phyloP scores from a whole-genome alignment of 768 basidiomycete species.

The Lactarius tabidus region DNA sequence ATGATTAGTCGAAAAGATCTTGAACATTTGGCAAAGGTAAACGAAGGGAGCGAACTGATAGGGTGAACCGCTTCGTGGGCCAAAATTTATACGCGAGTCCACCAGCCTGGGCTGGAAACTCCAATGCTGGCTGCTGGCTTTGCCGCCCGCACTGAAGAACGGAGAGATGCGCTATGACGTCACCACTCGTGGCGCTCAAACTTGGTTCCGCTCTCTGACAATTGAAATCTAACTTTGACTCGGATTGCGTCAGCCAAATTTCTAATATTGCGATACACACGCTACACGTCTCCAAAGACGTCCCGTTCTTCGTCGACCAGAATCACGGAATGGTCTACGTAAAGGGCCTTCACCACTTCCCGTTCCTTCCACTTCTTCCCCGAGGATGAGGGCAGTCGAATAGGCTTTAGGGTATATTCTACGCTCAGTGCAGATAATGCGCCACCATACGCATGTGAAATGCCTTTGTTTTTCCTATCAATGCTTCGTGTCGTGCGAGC shows the following conservation, averaged over 20 bases:
- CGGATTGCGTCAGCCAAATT: not conserved
- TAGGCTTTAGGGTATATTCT: conserved; percentile 74
- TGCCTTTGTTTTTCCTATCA: conserved; percentile 48
- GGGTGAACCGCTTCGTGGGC: not conserved
- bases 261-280: not conserved
- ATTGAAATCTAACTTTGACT: not conserved
- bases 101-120: too few species aligned
- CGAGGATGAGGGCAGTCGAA: conserved; percentile 31
- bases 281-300: conserved; percentile 18
- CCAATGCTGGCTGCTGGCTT: not conserved
- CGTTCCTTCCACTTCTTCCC: conserved; percentile 52
- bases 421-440: conserved; percentile 85
- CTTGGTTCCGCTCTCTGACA: not conserved
- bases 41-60: not conserved
- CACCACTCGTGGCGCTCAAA: not conserved
- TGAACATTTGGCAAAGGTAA: conserved; percentile 1
- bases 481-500: not conserved
- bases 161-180: not conserved
- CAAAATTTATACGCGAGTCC: not conserved
- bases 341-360: conserved; percentile 66
- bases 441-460: conserved; percentile 95
- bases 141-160: too few species aligned
- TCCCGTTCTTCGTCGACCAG: conserved; percentile 40
- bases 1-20: not conserved
- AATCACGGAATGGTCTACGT: conserved; percentile 48